phyloP scores from a whole-genome alignment of 2,329 filamentous ascomycete genomes.

The Tolypocladium ophioglossoides region DNA sequence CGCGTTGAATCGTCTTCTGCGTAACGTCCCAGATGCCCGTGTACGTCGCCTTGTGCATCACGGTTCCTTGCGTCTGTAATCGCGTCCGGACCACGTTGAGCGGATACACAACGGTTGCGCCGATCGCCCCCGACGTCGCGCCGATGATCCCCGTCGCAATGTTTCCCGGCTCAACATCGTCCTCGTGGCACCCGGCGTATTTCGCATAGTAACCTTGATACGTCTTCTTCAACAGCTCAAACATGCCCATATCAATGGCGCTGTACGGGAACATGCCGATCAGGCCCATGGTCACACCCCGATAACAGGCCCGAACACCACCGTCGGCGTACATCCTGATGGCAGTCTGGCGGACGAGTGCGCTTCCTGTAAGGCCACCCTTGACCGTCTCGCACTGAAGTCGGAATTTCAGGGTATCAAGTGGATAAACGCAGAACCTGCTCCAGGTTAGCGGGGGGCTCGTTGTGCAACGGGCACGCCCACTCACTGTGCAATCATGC shows the following conservation, averaged over 20 bases:
- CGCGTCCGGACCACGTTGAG: slow-evolving; percentile 87
- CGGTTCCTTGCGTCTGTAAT: slow-evolving; percentile 87
- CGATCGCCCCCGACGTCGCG: slow-evolving; percentile 81
- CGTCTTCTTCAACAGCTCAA: slow-evolving; percentile 78
- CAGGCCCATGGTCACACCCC: slow-evolving; percentile 86
- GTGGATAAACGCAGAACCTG: slow-evolving; percentile 84
- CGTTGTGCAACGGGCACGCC: neutral
- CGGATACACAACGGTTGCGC: slow-evolving; percentile 89
- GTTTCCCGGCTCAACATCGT: slow-evolving; percentile 72
- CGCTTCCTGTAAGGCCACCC: slow-evolving; percentile 73
- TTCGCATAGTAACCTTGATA: slow-evolving; percentile 63
- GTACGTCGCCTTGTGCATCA: slow-evolving; percentile 84
- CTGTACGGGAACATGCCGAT: slow-evolving; percentile 97
- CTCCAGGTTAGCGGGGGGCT: neutral
- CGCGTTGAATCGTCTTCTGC: slow-evolving; percentile 67
- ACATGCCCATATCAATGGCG: slow-evolving; percentile 91
- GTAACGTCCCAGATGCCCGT: slow-evolving; percentile 86
- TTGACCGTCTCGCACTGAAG: slow-evolving; percentile 93
- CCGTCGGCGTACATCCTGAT: slow-evolving; percentile 76
- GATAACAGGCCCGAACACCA: slow-evolving; percentile 70
- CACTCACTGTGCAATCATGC: slow-evolving; percentile 82
- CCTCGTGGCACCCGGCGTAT: slow-evolving; percentile 61
- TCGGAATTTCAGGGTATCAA: slow-evolving; percentile 71
- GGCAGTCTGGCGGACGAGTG: slow-evolving; percentile 71
- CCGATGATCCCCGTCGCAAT: slow-evolving; percentile 82